Conservation (phyloP, 208 protist genomes). For the Strigomonas culicis region DNA sequence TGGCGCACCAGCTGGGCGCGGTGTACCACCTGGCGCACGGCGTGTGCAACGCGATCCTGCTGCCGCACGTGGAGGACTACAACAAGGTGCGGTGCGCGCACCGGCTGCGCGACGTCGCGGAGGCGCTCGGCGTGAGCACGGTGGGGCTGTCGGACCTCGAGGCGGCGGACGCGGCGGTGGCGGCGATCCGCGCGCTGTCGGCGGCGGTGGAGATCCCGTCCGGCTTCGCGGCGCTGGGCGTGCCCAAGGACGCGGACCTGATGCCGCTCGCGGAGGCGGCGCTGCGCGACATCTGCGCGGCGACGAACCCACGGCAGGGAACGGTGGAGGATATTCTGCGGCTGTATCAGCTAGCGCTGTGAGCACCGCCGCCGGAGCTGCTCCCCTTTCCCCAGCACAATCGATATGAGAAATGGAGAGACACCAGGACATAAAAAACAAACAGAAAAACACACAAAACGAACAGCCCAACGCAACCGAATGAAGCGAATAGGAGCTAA, state of each 20-base stretch:
- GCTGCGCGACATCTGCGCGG: conserved; percentile 40
- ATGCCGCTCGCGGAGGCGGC: conserved; percentile 36
- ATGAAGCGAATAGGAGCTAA: not conserved
- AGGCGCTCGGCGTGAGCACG: conserved; percentile 39
- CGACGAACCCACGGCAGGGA: conserved; percentile 52
- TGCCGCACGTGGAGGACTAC: conserved; percentile 71
- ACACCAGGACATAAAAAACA: not conserved
- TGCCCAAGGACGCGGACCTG: conserved; percentile 31
- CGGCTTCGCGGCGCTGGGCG: conserved; percentile 54
- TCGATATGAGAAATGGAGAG: not conserved
- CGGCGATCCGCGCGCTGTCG: conserved; percentile 43
- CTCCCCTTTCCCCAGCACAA: conserved; percentile 1
- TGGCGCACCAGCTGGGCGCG: conserved; percentile 86
- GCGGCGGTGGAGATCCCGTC: conserved; percentile 47
- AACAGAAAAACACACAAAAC: not conserved
- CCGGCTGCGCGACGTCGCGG: conserved; percentile 55
- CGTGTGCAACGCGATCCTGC: conserved; percentile 85
- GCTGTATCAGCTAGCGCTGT: conserved; percentile 39
- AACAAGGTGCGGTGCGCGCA: conserved; percentile 51
- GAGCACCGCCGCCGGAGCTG: not conserved
- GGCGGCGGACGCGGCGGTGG: conserved; percentile 51
- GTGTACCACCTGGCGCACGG: conserved; percentile 86
- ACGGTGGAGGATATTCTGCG: conserved; percentile 48
- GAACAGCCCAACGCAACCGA: not conserved
- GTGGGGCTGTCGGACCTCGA: conserved; percentile 24